A percentile compares a stretch with the other conserved stretches of the same genome.
phyloP scores from a whole-genome alignment of 2,329 filamentous ascomycete species.

The Lecanicillium sp. region DNA sequence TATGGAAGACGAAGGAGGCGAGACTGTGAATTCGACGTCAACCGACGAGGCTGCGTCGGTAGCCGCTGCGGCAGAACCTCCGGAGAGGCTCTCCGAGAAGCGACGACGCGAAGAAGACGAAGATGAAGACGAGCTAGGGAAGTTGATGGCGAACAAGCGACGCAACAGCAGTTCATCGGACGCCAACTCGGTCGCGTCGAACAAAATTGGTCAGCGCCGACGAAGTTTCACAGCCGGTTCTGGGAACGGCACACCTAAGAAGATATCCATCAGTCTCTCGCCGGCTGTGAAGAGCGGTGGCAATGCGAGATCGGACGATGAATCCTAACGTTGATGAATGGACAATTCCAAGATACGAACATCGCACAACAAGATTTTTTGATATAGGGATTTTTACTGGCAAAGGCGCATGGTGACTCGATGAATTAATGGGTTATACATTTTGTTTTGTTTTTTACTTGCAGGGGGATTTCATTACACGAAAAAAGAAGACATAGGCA shows the following conservation, averaged over 20 bases:
- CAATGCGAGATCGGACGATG: conserved; percentile 29
- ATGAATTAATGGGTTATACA: conserved; percentile 7
- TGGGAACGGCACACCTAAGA: conserved; percentile 35
- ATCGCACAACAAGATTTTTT: not conserved
- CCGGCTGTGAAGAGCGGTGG: conserved; percentile 34
- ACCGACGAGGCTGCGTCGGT: conserved; percentile 25
- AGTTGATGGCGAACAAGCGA: conserved; percentile 61
- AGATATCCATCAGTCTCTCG: conserved; percentile 53
- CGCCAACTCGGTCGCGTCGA: conserved; percentile 29
- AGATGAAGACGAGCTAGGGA: conserved; percentile 89
- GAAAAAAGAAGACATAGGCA: not conserved
- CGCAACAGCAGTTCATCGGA: conserved; percentile 49
- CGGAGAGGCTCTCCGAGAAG: conserved; percentile 80
- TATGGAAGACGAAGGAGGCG: conserved; percentile 9
- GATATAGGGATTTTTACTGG: conserved; percentile 2
- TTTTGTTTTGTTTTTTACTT: not conserved
- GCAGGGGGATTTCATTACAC: not conserved
- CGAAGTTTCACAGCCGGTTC: conserved; percentile 35
- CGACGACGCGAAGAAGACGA: conserved; percentile 79
- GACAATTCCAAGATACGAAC: conserved; percentile 1
- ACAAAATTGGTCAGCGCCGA: conserved; percentile 20
- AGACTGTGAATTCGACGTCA: conserved; percentile 7
- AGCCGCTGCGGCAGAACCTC: conserved; percentile 37
- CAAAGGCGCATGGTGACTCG: conserved; percentile 5
- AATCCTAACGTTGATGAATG: conserved; percentile 21